phyloP scores from a whole-genome alignment of 2,329 filamentous ascomycete species.

The Madurella mycetomatis region DNA sequence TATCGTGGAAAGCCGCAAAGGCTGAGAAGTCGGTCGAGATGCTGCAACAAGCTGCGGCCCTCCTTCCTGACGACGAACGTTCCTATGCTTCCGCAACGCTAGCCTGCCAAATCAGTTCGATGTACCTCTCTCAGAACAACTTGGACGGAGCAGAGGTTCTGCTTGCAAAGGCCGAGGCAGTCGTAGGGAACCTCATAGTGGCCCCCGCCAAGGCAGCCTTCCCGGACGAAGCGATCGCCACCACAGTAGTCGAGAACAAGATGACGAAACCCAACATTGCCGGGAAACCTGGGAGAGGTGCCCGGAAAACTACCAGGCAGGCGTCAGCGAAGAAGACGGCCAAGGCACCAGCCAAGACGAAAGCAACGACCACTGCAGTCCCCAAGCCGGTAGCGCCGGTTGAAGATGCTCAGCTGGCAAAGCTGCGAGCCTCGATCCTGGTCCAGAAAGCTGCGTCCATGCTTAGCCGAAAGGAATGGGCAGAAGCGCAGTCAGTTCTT shows the following conservation, averaged over 20 bases:
- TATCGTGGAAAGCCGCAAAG: slow-evolving; percentile 56
- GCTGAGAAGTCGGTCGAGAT: slow-evolving; percentile 53
- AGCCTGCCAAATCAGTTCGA: slow-evolving; percentile 52
- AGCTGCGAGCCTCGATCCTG: slow-evolving; percentile 37
- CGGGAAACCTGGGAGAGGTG: slow-evolving; percentile 28
- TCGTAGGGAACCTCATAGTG: slow-evolving; percentile 35
- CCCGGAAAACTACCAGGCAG: slow-evolving; percentile 27
- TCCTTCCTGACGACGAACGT: slow-evolving; percentile 44
- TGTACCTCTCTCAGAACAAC: slow-evolving; percentile 49
- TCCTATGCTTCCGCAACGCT: slow-evolving; percentile 44
- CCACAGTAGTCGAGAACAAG: slow-evolving; percentile 34
- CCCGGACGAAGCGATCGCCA: neutral
- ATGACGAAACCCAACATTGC: slow-evolving; percentile 34
- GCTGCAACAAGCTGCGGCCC: slow-evolving; percentile 49
- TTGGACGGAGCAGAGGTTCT: slow-evolving; percentile 41
- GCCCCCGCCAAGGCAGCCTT: neutral
- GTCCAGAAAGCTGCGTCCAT: slow-evolving; percentile 43
- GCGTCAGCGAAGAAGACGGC: slow-evolving; percentile 26
- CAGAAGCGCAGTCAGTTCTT: slow-evolving; percentile 53
- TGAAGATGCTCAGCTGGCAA: slow-evolving; percentile 34
- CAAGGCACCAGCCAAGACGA: slow-evolving; percentile 21
- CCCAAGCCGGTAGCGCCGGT: slow-evolving; percentile 25
- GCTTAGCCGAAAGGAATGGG: slow-evolving; percentile 51
- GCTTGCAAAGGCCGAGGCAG: slow-evolving; percentile 46
- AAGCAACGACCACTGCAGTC: slow-evolving; percentile 20